Conservation (phyloP, 768 basidiomycete species). For the Hysterangium stoloniferum region DNA sequence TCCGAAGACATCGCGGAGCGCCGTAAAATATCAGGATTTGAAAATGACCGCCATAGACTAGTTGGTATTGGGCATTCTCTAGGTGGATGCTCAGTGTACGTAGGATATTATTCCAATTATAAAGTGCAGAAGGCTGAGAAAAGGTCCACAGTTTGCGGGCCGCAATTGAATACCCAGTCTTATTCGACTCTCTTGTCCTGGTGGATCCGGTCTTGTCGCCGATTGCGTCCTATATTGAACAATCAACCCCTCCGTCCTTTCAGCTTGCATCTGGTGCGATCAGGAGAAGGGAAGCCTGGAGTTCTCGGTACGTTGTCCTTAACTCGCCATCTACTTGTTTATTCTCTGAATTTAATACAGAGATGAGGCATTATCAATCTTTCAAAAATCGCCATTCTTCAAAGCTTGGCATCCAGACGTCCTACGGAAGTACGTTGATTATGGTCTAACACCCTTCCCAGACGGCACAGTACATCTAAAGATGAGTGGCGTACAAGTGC, state of each 20-base stretch:
- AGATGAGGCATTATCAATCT: constrained; percentile 46
- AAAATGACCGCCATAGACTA: constrained; percentile 41
- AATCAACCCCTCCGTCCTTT: not conserved
- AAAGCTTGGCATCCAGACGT: constrained; percentile 57
- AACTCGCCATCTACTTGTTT: not conserved
- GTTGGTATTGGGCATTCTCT: constrained; percentile 78
- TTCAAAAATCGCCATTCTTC: constrained; percentile 60
- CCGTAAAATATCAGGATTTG: constrained; percentile 44
- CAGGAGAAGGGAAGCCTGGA: constrained; percentile 54
- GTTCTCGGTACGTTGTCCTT: constrained; percentile 37
- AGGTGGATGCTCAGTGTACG: constrained; percentile 72
- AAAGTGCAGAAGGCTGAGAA: too few species aligned
- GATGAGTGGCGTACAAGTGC: constrained; percentile 47
- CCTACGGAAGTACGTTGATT: constrained; percentile 51
- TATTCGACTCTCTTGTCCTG: constrained; percentile 68
- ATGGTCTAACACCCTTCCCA: constrained; percentile 38
- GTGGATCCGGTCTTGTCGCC: constrained; percentile 67
- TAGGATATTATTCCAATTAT: constrained; percentile 14
- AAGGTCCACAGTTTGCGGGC: constrained; percentile 57
- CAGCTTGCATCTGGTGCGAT: constrained; percentile 41
- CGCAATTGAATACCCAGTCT: constrained; percentile 49
- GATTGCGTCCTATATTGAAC: constrained; percentile 10
- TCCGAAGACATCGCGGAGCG: constrained; percentile 30
- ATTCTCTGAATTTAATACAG: constrained; percentile 27
- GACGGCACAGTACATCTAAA: constrained; percentile 49